These are phyloP conservation scores for Microbotryum violaceum DNA, from an alignment of 1,284 basidiomycete genomes.

Conservation along the genomic window DNA sequence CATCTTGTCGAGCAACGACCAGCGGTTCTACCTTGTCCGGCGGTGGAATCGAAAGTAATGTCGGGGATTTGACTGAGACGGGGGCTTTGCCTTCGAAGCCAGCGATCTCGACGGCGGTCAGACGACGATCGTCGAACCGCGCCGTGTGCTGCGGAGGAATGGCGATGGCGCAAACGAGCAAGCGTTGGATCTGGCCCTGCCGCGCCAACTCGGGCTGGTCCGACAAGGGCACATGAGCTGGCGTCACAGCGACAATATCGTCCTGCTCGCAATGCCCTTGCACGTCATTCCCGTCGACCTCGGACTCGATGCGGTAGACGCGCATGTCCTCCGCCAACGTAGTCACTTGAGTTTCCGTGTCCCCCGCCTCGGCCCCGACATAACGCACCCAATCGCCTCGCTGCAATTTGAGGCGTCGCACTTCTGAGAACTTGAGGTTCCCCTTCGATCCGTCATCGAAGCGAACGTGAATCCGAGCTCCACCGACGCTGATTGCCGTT, in stretches of 20 bases:
- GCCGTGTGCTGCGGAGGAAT: background rate
- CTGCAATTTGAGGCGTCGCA: conserved; percentile 20
- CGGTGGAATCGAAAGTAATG: conserved; percentile 36
- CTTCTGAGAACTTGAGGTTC: conserved; percentile 10
- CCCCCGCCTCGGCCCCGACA: conserved; percentile 4
- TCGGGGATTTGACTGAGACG: conserved; percentile 46
- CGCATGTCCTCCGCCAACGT: background rate
- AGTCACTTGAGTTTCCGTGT: conserved; percentile 5
- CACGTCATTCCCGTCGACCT: conserved; percentile 23
- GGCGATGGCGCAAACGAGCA: conserved; percentile 9
- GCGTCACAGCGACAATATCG: conserved; percentile 43
- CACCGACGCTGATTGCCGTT: conserved; percentile 1
- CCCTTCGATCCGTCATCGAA: conserved; percentile 26
- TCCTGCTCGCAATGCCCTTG: conserved; percentile 33
- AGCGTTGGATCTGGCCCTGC: background rate
- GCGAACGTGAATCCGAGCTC: conserved; percentile 2
- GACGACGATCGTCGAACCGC: conserved; percentile 35
- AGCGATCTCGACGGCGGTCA: conserved; percentile 33
- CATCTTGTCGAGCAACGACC: background rate
- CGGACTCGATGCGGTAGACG: conserved; percentile 11
- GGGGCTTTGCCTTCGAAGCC: conserved; percentile 48
- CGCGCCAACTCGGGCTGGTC: conserved; percentile 1
- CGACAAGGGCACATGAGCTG: conserved; percentile 42
- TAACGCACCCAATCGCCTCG: conserved; percentile 14
- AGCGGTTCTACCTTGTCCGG: background rate